Evolutionary conservation across 371 early-diverging fungal genomes (phyloP).

Genomic region (Apophysomyces ossiformis): DNA sequence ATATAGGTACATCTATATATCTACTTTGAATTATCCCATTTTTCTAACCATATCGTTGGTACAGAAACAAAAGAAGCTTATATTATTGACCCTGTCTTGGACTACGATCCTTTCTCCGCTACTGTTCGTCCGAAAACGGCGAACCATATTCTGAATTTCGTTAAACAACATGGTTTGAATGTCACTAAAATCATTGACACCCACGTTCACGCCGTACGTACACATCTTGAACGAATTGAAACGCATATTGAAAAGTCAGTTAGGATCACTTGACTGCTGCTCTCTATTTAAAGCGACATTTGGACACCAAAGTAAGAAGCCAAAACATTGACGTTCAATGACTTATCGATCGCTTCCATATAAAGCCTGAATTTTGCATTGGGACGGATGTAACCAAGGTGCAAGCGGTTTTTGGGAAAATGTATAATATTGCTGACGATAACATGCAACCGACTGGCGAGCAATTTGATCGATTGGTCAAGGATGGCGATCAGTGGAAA

Average conservation of each 20-base stretch:
- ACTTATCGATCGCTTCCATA: not conserved
- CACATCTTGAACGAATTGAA: conserved; percentile 5
- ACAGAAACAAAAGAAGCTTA: conserved; percentile 46
- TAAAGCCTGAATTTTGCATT: conserved; percentile 47
- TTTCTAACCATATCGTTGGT: not conserved
- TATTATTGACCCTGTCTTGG: conserved; percentile 50
- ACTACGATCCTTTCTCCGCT: conserved; percentile 45
- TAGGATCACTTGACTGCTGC: conserved; percentile 56
- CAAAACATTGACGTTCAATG: conserved; percentile 3
- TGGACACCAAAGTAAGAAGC: conserved; percentile 31
- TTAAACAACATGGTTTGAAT: conserved; percentile 33
- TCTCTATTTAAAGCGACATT: conserved; percentile 31
- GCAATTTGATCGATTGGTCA: conserved; percentile 40
- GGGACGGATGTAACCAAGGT: conserved; percentile 43
- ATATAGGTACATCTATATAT: conserved; percentile 34
- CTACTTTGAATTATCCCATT: not conserved
- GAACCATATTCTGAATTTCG: conserved; percentile 32
- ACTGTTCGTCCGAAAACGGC: conserved; percentile 34
- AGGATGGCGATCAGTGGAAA: conserved; percentile 35
- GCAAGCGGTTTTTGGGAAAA: conserved; percentile 42
- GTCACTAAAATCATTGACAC: conserved; percentile 55
- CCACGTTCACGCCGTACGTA: conserved; percentile 51
- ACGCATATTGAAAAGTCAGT: not conserved
- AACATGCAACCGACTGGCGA: conserved; percentile 35
- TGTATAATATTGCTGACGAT: conserved; percentile 32